Evolutionary conservation across 805 yeast species (phyloP).

Genomic region (Debaryomyces castellii): DNA sequence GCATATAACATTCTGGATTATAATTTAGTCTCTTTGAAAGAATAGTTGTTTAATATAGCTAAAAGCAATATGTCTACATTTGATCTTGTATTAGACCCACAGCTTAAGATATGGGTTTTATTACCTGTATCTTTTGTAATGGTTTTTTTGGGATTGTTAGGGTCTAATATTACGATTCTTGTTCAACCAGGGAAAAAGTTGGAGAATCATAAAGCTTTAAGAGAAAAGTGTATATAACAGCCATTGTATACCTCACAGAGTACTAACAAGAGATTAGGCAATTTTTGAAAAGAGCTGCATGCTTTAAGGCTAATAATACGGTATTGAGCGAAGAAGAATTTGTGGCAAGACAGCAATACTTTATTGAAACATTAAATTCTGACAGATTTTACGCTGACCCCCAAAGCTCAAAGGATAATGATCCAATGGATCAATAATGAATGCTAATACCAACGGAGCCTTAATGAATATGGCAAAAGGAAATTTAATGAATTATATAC

Average conservation of each 20-base stretch:
- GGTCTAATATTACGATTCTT: conserved; percentile 65
- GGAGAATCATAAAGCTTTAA: conserved; percentile 46
- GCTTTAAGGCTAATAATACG: conserved; percentile 54
- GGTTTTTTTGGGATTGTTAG: conserved; percentile 80
- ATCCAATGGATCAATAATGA: conserved; percentile 59
- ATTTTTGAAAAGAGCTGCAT: conserved; percentile 56
- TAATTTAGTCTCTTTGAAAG: too few species aligned
- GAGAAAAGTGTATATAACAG: conserved; percentile 27
- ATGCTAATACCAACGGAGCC: conserved; percentile 69
- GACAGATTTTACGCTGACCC: conserved; percentile 53
- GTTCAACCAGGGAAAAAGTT: conserved; percentile 59
- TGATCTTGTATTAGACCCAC: conserved; percentile 66
- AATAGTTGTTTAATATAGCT: too few species aligned
- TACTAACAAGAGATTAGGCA: conserved; percentile 36
- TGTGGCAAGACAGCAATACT: conserved; percentile 47
- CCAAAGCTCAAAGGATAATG: conserved; percentile 29
- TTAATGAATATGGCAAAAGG: conserved; percentile 77
- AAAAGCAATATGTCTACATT: conserved; percentile 9
- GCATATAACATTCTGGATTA: too few species aligned
- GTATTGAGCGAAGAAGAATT: conserved; percentile 56
- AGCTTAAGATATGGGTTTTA: conserved; percentile 84
- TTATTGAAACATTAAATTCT: conserved; percentile 47
- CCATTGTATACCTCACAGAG: not conserved
- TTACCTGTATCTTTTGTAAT: conserved; percentile 86
- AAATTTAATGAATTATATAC: conserved; percentile 79